Conservation (phyloP, 768 basidiomycete genomes). For the Collybiopsis confluens region DNA sequence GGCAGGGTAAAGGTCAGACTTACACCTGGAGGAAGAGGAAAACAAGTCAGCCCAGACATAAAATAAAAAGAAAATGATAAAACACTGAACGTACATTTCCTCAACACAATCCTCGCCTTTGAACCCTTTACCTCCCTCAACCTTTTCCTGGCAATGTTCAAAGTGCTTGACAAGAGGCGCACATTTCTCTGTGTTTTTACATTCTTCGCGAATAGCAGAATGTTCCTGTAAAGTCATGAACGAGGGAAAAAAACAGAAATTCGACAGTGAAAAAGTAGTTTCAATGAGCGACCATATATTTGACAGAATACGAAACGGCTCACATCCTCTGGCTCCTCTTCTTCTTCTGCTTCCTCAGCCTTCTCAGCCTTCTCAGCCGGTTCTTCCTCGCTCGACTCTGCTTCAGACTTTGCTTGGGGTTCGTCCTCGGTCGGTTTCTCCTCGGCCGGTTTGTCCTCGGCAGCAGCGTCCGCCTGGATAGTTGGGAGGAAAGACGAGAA, state of each 20-base stretch:
- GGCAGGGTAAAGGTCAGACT: conserved; percentile 20
- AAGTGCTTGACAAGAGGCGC: conserved; percentile 75
- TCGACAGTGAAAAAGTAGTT: not conserved
- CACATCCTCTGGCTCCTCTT: conserved; percentile 81
- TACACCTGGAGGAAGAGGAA: conserved; percentile 25
- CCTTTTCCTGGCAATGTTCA: conserved; percentile 87
- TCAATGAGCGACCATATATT: not conserved
- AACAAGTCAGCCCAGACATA: conserved; percentile 12
- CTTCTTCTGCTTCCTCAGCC: conserved; percentile 36
- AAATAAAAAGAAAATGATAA: conserved; percentile 12
- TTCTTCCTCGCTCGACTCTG: conserved; percentile 52
- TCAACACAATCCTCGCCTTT: conserved; percentile 91
- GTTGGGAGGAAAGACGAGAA: conserved; percentile 43
- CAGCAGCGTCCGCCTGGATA: conserved; percentile 35
- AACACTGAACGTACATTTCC: conserved; percentile 64
- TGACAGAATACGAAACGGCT: conserved; percentile 24
- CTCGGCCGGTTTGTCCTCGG: conserved; percentile 6
- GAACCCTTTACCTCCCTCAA: conserved; percentile 76
- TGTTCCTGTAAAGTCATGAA: conserved; percentile 41
- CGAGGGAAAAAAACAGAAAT: not conserved
- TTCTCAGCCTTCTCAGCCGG: conserved; percentile 41
- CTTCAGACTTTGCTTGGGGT: conserved; percentile 26
- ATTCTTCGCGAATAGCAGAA: conserved; percentile 73
- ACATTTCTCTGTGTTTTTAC: conserved; percentile 63
- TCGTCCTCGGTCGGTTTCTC: no score